Evolutionary conservation across 2,329 filamentous ascomycete species (phyloP), one percentile per base, ranked within the genome.

Genomic region (Fusarium sp.): DNA sequence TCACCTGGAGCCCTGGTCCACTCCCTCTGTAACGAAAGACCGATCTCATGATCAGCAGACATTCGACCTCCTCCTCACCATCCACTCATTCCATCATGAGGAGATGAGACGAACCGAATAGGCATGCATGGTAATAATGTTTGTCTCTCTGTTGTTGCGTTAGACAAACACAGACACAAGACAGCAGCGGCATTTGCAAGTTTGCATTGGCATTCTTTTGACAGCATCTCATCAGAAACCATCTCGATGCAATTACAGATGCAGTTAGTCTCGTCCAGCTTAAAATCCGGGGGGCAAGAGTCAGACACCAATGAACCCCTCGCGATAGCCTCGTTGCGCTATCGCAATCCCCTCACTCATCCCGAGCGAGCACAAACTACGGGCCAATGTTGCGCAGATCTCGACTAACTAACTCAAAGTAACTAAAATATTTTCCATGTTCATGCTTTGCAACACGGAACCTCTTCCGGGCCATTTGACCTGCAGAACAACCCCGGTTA

Each of bases 31-130:
- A 66, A 41, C 61, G 43, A 21, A 66, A 63, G 41, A 32, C 51
- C 34, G 65, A 70, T 64, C 65, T 58, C 69, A 72, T 72, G 69
- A 72, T 72, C 61, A 63, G 59, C 57, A 67, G 46, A 70, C 55
- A 51, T 66, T 63, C 27, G 46, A 70, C 34, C 18, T 32, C 6
- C 30, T 37, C 34, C 18, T 37, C 34, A n/a, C 34, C 34, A 37
- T 37, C 34, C 34, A 37, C 57, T 27, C 37, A 37, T 42, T 58
- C 49, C 32, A 63, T 67, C 47, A 64, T 54, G 46, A 63, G 28
- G n/a, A 20, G 34, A 37, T 5, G 34, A 37, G 18, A n/a, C 34
- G 18, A 37, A 12, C 10, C 10, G 34, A 42, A 42, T 42, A 54
- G 45, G 65, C 46, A 67, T 60, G 55, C 47, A 58, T 47, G 41